phyloP scores from a whole-genome alignment of 2,329 filamentous ascomycete species.

The Ophiostoma tasmaniense region DNA sequence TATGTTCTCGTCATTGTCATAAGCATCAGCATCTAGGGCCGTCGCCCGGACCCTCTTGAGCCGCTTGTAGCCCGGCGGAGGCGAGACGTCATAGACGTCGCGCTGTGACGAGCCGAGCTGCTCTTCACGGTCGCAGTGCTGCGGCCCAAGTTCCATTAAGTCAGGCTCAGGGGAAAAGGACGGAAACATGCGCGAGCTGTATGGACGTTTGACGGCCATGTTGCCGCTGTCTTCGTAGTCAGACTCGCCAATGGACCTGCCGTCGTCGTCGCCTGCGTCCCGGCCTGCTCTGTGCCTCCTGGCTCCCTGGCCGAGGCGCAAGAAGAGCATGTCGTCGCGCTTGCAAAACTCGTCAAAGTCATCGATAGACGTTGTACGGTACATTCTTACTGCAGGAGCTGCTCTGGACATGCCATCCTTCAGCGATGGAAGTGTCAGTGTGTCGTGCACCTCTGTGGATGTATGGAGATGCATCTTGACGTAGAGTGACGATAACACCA shows the following conservation, averaged over 20 bases:
- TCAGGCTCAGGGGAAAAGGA: not conserved
- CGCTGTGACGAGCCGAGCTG: not conserved
- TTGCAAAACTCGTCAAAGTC: not conserved
- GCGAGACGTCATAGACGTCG: slow-evolving; percentile 14
- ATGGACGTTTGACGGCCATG: not conserved
- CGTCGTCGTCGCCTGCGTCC: not conserved
- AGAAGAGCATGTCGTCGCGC: slow-evolving; percentile 7
- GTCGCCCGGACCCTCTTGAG: slow-evolving; percentile 10
- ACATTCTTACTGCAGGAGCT: not conserved
- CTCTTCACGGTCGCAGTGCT: not conserved
- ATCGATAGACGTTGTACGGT: not conserved
- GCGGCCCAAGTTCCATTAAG: not conserved
- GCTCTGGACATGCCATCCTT: not conserved
- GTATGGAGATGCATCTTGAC: not conserved
- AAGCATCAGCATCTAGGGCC: not conserved
- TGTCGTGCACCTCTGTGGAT: too few relatives aligned
- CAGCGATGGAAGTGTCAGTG: not conserved
- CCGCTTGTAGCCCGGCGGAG: slow-evolving; percentile 19
- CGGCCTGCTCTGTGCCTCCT: too few relatives aligned
- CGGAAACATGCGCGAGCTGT: not conserved
- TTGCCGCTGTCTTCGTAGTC: not conserved
- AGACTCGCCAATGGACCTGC: not conserved
- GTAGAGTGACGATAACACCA: not conserved
- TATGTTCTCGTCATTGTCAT: not conserved
- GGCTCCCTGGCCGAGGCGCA: slow-evolving; percentile 11